Evolutionary conservation across 768 basidiomycete genomes (phyloP).

Genomic region (Asterophora parasitica): DNA sequence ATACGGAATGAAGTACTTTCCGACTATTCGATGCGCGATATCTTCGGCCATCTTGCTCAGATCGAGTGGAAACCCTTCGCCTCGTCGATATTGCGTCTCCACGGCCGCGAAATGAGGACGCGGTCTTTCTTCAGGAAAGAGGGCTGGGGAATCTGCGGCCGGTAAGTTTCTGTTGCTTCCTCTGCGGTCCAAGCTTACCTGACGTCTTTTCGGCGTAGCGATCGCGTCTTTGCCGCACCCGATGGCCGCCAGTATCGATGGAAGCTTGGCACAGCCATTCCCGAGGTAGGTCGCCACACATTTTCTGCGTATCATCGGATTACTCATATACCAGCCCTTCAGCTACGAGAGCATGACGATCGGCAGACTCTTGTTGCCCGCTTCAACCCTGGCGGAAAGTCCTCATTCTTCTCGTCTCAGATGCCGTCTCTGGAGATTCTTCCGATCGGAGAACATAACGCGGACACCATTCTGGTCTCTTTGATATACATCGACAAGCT

Average conservation of each 20-base stretch:
- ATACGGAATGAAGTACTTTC: constrained; percentile 4
- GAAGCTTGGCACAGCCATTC: constrained; percentile 15
- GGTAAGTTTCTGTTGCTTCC: constrained; percentile 11
- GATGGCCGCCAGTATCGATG: constrained; percentile 22
- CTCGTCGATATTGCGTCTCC: constrained; percentile 17
- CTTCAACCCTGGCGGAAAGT: constrained; percentile 12
- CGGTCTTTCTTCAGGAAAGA: constrained; percentile 22
- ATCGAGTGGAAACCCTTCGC: constrained; percentile 20
- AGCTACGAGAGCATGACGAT: constrained; percentile 15
- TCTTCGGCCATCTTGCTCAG: constrained; percentile 17
- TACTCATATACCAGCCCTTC: not conserved
- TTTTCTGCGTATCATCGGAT: not conserved
- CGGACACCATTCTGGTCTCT: constrained; percentile 27
- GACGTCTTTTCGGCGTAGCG: constrained; percentile 8
- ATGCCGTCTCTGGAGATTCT: constrained; percentile 24
- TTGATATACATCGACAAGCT: constrained; percentile 28
- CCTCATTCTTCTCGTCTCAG: constrained; percentile 9
- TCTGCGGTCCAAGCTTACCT: not conserved
- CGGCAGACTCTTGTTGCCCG: constrained; percentile 18
- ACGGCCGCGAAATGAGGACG: constrained; percentile 17
- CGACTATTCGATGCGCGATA: constrained; percentile 2
- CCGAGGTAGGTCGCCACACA: constrained; percentile 11
- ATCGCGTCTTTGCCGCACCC: constrained; percentile 20
- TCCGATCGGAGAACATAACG: constrained; percentile 23
- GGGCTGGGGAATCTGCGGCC: constrained; percentile 18